Evolutionary conservation across 129 eudicot genomes (phyloP).

Genomic region (Flaveria ramosissima): DNA sequence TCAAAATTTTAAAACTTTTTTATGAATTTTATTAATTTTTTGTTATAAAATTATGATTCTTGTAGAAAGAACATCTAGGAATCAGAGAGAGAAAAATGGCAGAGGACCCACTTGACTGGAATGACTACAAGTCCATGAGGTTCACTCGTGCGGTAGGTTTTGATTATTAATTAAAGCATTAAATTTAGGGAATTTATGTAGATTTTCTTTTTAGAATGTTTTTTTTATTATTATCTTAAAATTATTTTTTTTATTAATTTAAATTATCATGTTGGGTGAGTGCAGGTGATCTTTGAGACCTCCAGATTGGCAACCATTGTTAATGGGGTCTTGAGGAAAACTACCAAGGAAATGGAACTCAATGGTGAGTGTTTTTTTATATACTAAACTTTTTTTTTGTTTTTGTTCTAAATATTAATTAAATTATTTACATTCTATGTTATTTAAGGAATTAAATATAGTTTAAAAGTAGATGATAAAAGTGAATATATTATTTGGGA

Average conservation of each 20-base stretch:
- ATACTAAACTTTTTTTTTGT: not conserved
- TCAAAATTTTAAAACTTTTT: too few relatives aligned
- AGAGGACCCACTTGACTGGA: constrained; percentile 83
- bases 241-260: not conserved
- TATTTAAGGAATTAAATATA: constrained; percentile 6
- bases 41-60: not conserved
- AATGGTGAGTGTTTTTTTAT: constrained; percentile 60
- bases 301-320: constrained; percentile 97
- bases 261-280: constrained; percentile 24
- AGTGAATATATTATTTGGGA: constrained; percentile 7
- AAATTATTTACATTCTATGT: not conserved
- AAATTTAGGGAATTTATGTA: constrained; percentile 17
- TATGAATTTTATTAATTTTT: too few relatives aligned
- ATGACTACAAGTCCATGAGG: constrained; percentile 90
- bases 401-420: too few relatives aligned
- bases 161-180: constrained; percentile 13
- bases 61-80: constrained; percentile 92
- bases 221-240: not conserved
- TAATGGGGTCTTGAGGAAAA: constrained; percentile 95
- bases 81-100: constrained; percentile 78
- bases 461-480: not conserved
- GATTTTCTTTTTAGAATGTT: constrained; percentile 24
- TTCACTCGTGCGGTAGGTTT: constrained; percentile 97
- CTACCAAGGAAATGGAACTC: constrained; percentile 90
- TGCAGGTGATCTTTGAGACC: constrained; percentile 97